Base-by-base conservation (phyloP, 2,329 filamentous ascomycete genomes). In the Alternaria longipes region DNA sequence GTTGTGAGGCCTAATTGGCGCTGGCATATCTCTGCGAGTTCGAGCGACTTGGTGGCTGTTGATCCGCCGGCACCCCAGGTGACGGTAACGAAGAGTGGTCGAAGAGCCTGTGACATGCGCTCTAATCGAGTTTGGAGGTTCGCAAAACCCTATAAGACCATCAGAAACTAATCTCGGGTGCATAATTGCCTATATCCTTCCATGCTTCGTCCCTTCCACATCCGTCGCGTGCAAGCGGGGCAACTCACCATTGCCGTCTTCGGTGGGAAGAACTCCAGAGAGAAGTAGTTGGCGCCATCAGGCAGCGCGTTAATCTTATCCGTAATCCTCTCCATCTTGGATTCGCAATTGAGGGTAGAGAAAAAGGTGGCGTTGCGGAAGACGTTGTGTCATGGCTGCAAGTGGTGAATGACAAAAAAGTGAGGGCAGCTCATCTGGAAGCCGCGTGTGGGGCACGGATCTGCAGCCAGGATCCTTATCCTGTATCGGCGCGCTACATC, bases 221-320 rank as follows among this genome's bases (percentile, higher is more conserved):
- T 44, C 50, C 18, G 46, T 58, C 59, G 60, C 57, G 56, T 59
- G 50, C 57, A 61, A 34, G 66, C 59, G 61, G 70, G 68, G 67
- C 70, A 80, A 59, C 80, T 72, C 74, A 87, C 86, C 89, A 97
- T 97, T 63, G 90, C 86, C 47, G 95, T 99, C 84, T 98, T 99
- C 65, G 95, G 95, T 69, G 95, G 95, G 83, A 99, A 99, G 88
- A 99, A 99, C 83, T 99, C 95, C 81, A 98, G 90, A 49, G 95
- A 98, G 82, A 97, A 97, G 84, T 95, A 98, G 78, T 87, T 89
- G 67, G 88, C 87, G 80, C 92, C 88, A 66, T 90, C 87, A 79
- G 92, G 91, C 82, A 99, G 83, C 63, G 93, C 92, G 81, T 92
- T 91, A 77, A 98, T 94, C 85, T 97, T 97, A 85, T 96, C 91